Evolutionary conservation across 1,284 basidiomycete genomes (phyloP).

Genomic region (Vanrija pseudolonga): DNA sequence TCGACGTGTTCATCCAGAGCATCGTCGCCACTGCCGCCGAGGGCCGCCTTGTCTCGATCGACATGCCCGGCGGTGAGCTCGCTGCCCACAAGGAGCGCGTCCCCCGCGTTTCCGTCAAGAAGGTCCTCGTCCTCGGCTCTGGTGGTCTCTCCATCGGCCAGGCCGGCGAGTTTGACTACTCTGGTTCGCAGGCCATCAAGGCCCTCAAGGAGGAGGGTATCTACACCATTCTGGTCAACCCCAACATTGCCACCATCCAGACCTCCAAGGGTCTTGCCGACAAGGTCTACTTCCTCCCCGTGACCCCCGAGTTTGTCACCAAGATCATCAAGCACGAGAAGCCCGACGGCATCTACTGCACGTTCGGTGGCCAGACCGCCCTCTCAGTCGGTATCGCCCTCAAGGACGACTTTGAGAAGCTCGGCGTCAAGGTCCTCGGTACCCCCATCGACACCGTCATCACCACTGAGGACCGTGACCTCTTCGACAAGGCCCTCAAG

Average conservation of each 20-base stretch:
- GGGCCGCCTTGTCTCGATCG: conserved; percentile 67
- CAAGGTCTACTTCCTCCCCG: conserved; percentile 98
- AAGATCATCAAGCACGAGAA: conserved; percentile 98
- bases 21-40: conserved; percentile 71
- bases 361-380: conserved; percentile 97
- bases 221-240: conserved; percentile 97
- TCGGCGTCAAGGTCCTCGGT: conserved; percentile 90
- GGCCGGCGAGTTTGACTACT: conserved; percentile 99
- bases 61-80: conserved; percentile 81
- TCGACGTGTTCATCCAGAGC: conserved; percentile 93
- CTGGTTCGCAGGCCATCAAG: conserved; percentile 98
- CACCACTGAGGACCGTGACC: conserved; percentile 91
- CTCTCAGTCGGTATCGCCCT: conserved; percentile 95
- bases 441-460: conserved; percentile 98
- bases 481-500: conserved; percentile 93
- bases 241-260: conserved; percentile 99
- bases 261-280: conserved; percentile 96
- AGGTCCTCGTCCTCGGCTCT: conserved; percentile 96
- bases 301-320: conserved; percentile 94
- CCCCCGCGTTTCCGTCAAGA: conserved; percentile 75
- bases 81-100: conserved; percentile 68
- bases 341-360: conserved; percentile 97
- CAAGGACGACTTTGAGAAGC: conserved; percentile 83
- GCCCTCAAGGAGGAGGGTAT: conserved; percentile 98
- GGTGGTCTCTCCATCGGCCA: conserved; percentile 97